Percentiles rank a stretch among this genome's conserved stretches.
These are phyloP conservation scores for Prosopis cineraria DNA, from an alignment of 306 rosid species.

Conservation along the genomic window DNA sequence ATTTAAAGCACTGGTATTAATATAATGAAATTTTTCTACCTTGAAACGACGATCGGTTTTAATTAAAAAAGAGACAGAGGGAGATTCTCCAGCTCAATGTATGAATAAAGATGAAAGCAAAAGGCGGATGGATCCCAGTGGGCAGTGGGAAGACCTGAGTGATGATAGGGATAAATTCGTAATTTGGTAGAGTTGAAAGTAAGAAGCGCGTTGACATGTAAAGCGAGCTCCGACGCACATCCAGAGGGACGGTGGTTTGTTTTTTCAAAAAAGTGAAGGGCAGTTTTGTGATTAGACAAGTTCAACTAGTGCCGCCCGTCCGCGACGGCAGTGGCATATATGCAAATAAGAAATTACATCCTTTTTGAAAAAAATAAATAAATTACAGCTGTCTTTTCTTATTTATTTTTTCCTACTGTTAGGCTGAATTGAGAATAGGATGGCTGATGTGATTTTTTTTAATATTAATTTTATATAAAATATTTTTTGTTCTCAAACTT, in stretches of 20 bases:
- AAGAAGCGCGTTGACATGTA: constrained; percentile 16
- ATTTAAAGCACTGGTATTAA: background rate
- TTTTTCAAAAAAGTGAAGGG: background rate
- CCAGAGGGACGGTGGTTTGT: background rate
- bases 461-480: too few species aligned
- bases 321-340: background rate
- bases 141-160: too few species aligned
- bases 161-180: background rate
- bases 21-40: background rate
- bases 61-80: background rate
- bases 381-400: too few species aligned
- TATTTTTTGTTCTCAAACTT: too few species aligned
- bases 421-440: too few species aligned
- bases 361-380: too few species aligned
- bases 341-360: too few species aligned
- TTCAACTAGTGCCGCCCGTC: background rate
- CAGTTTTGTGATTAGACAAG: background rate
- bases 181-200: background rate
- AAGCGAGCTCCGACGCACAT: constrained; percentile 1
- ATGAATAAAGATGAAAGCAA: background rate
- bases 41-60: background rate
- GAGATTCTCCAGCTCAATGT: constrained; percentile 12
- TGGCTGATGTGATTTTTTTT: too few species aligned
- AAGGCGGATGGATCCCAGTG: background rate
- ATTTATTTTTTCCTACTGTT: too few species aligned